A percentile compares a stretch with the other conserved stretches of the same genome.
Conservation (phyloP, 805 yeast species). For the Wickerhamomyces queroliae region DNA sequence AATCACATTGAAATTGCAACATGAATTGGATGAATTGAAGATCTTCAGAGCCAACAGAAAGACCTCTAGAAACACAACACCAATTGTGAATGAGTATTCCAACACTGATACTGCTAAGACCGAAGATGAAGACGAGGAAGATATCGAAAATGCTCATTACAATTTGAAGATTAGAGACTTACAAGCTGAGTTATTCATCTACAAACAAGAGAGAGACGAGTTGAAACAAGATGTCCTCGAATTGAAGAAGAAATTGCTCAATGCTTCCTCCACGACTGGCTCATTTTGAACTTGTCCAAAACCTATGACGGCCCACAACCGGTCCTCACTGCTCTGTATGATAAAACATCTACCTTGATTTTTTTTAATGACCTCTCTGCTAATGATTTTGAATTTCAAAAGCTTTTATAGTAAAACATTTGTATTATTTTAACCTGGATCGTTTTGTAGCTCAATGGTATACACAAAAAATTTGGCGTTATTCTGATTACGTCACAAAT, state of each 20-base stretch:
- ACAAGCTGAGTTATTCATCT: constrained; percentile 76
- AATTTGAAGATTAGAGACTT: constrained; percentile 74
- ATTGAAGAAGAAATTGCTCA: constrained; percentile 51
- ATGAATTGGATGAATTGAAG: constrained; percentile 66
- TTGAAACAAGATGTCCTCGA: constrained; percentile 54
- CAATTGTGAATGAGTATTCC: constrained; percentile 15
- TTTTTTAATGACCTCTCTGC: too few species aligned
- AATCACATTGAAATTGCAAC: constrained; percentile 45
- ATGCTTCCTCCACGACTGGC: constrained; percentile 11
- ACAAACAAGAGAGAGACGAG: constrained; percentile 80
- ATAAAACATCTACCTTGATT: too few species aligned
- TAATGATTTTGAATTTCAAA: too few species aligned
- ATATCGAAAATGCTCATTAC: constrained; percentile 46
- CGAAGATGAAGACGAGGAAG: constrained; percentile 26
- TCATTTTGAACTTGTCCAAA: constrained; percentile 4
- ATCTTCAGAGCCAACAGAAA: constrained; percentile 41
- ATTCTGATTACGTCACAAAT: too few species aligned
- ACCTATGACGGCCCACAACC: too few species aligned
- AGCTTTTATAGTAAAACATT: too few species aligned
- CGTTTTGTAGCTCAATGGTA: too few species aligned
- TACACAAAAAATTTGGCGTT: too few species aligned
- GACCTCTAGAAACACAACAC: constrained; percentile 21
- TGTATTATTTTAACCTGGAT: too few species aligned
- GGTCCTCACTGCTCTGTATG: too few species aligned
- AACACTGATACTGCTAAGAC: constrained; percentile 22